Conservation (phyloP, 2,329 filamentous ascomycete genomes). For the Colletotrichum lentis region DNA sequence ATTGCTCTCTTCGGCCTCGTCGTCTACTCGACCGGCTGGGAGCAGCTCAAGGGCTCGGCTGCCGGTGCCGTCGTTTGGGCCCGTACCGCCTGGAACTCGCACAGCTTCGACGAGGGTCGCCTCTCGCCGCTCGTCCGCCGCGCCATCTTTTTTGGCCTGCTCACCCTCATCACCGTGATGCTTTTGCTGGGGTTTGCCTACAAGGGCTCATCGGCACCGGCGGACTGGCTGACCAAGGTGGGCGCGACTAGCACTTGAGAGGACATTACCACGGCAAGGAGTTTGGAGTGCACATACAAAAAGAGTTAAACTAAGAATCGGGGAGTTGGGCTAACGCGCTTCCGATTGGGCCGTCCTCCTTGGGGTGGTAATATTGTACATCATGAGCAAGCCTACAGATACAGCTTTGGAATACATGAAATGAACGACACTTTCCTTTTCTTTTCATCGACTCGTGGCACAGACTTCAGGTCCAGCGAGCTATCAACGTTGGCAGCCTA, state of each 20-base stretch:
- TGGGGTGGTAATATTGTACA: slow-evolving; percentile 6
- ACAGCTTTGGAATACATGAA: slow-evolving; percentile 17
- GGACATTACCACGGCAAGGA: not conserved
- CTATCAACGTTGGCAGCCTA: slow-evolving; percentile 6
- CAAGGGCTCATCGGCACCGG: slow-evolving; percentile 24
- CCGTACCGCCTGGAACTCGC: slow-evolving; percentile 36
- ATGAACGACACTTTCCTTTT: not conserved
- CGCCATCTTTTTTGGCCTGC: slow-evolving; percentile 35
- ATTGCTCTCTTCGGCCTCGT: slow-evolving; percentile 67
- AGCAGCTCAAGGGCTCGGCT: slow-evolving; percentile 42
- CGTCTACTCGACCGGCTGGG: slow-evolving; percentile 58
- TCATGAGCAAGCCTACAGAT: slow-evolving; percentile 16
- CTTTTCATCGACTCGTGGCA: not conserved
- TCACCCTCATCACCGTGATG: slow-evolving; percentile 38
- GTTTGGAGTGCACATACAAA: slow-evolving; percentile 8
- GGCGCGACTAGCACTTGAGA: slow-evolving; percentile 14
- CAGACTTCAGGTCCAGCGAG: not conserved
- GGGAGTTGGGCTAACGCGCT: not conserved
- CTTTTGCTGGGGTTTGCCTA: slow-evolving; percentile 39
- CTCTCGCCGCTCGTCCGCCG: slow-evolving; percentile 41
- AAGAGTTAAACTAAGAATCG: not conserved
- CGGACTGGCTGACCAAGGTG: slow-evolving; percentile 27
- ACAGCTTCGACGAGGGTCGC: slow-evolving; percentile 38
- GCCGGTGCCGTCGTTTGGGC: slow-evolving; percentile 33
- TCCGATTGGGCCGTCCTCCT: not conserved